Base-by-base conservation (phyloP, 805 yeast species). In the Danielia oregonensis region DNA sequence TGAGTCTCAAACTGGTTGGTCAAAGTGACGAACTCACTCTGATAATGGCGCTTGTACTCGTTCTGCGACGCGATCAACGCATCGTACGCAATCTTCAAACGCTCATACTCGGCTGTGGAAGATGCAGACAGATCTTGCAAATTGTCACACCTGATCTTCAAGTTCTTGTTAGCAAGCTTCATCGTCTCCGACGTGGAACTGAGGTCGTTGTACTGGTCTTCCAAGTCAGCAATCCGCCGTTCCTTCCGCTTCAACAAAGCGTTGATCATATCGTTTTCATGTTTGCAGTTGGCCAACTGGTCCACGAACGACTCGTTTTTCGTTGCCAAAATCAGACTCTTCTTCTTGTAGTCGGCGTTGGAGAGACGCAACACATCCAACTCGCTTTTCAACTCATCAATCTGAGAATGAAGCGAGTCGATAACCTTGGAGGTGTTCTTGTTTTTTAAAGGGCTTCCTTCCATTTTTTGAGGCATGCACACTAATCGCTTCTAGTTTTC, bases 201-300 rank as follows among this genome's bases (percentile, higher is more conserved):
- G n/a, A 74, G 47, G 15, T 72, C 77, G 35, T 68, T 68, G 37
- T 72, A 56, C 44, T 76, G 78, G 26, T 59, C 63, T 54, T 86
- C 95, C 47, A 85, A 59, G 44, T 82, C 91, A 19, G 63, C 49
- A 17, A 84, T 72, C 34, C 86, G 65, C 33, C 89, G 68, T 47
- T 83, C 87, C 49, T 84, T 83, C 33, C 94, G 65, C 42, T 73
- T 76, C 39, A 86, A 59, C 42, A 84, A 61, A 1, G 87, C 78
- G 48, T 74, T 80, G 27, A 82, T 67, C 64, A 81, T 81, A 43
- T 84, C 88, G 47, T 81, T 81, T 49, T 86, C 91, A 54, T 83
- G 89, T 55, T 82, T 82, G 24, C 83, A 65, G 43, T 79, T 79
- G 19, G 86, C 77, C 40, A 80, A 57, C 55, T 79, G 84, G 47